Conservation (phyloP, 1,139 yeast genomes). For the Debaryomyces udenii region DNA sequence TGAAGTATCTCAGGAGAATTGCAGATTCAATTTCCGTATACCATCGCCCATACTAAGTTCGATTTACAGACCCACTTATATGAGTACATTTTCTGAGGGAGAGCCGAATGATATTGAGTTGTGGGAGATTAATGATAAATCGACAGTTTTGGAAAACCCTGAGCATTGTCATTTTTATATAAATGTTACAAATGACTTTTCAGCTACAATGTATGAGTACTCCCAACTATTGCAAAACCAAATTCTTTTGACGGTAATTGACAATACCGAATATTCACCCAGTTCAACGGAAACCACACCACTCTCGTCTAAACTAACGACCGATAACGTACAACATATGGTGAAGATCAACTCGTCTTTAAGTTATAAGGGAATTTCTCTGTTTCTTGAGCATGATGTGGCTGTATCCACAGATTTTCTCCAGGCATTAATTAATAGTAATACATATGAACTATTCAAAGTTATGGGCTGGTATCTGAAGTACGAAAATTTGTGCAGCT, state of each 20-base stretch:
- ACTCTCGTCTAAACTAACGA: constrained; percentile 21
- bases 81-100: constrained; percentile 14
- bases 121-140: constrained; percentile 32
- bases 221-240: constrained; percentile 26
- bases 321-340: constrained; percentile 24
- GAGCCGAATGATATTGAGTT: constrained; percentile 28
- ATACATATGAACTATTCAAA: constrained; percentile 39
- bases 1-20: constrained; percentile 3
- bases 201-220: constrained; percentile 18
- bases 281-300: constrained; percentile 37
- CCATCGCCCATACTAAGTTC: constrained; percentile 43
- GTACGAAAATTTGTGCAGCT: constrained; percentile 24
- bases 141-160: constrained; percentile 13
- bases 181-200: constrained; percentile 32
- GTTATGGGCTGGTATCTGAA: constrained; percentile 33
- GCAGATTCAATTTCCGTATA: constrained; percentile 18
- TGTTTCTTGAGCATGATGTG: constrained; percentile 35
- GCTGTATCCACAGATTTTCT: constrained; percentile 36
- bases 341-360: constrained; percentile 39
- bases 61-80: constrained; percentile 28
- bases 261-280: constrained; percentile 44
- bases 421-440: constrained; percentile 36
- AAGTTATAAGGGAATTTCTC: constrained; percentile 33
- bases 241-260: constrained; percentile 40
- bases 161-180: constrained; percentile 34